These are phyloP conservation scores for Solanum habrochaites DNA, from an alignment of 257 asterid species.

Conservation along the genomic window DNA sequence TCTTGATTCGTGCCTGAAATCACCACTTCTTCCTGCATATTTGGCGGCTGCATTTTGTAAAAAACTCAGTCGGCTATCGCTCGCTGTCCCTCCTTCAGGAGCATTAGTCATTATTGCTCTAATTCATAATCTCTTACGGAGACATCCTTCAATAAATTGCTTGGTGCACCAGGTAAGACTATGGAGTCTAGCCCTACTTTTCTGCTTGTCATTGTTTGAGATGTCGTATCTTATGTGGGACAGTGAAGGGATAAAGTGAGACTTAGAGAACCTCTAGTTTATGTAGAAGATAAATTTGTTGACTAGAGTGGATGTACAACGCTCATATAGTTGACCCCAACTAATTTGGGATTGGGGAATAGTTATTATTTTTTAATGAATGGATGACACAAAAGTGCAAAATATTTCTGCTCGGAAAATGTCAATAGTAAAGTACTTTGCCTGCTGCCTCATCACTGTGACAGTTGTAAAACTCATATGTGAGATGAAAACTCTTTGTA, in stretches of 20 bases:
- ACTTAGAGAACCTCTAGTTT: neutral
- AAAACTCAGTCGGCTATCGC: conserved; percentile 79
- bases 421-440: neutral
- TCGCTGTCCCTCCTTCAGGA: conserved; percentile 78
- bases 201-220: neutral
- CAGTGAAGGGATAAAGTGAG: neutral
- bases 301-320: neutral
- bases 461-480: neutral
- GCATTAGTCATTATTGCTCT: conserved; percentile 63
- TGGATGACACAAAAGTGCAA: neutral
- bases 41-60: conserved; percentile 91
- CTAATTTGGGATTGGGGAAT: neutral
- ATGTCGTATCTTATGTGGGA: neutral
- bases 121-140: conserved; percentile 85
- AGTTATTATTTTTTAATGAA: neutral
- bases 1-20: conserved; percentile 86
- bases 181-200: neutral
- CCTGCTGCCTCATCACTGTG: neutral
- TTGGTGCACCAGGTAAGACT: conserved; percentile 66
- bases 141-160: conserved; percentile 88
- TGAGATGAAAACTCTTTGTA: conserved; percentile 3
- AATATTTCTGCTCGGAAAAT: neutral
- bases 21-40: conserved; percentile 94
- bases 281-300: neutral
- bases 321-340: neutral